Percentiles rank a stretch among this genome's conserved stretches.
phyloP scores from a whole-genome alignment of 306 rosid species.

The Corylus americana region DNA sequence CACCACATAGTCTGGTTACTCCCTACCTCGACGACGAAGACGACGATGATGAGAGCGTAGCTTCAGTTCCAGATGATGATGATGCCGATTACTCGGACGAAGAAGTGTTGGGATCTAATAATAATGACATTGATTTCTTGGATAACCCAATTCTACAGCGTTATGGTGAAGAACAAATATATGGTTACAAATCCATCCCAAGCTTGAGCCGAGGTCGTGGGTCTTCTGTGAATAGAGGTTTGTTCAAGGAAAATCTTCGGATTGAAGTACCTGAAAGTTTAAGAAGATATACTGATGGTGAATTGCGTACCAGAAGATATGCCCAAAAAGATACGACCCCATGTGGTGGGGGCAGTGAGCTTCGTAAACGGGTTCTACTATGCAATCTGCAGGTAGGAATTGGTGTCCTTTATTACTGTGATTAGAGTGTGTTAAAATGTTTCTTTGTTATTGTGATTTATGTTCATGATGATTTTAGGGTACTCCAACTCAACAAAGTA shows the following conservation, averaged over 20 bases:
- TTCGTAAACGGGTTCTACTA: conserved; percentile 45
- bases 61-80: conserved; percentile 45
- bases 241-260: conserved; percentile 52
- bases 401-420: neutral
- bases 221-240: conserved; percentile 52
- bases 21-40: conserved; percentile 32
- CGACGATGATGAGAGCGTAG: conserved; percentile 47
- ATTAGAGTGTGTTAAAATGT: neutral
- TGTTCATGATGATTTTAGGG: conserved; percentile 35
- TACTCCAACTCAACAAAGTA: conserved; percentile 34
- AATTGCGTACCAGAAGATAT: conserved; percentile 43
- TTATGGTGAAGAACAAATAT: conserved; percentile 61
- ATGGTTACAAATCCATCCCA: conserved; percentile 25
- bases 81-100: conserved; percentile 53
- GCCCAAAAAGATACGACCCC: conserved; percentile 59
- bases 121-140: conserved; percentile 31
- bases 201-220: neutral
- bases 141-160: conserved; percentile 38
- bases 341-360: conserved; percentile 35
- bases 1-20: conserved; percentile 48
- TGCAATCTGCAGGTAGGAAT: conserved; percentile 40
- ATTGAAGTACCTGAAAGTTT: conserved; percentile 58
- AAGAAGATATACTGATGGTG: conserved; percentile 75
- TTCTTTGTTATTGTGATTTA: neutral
- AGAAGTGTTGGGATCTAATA: conserved; percentile 34